A percentile compares a stretch with the other conserved stretches of the same genome.
Conservation (phyloP, 1,284 basidiomycete genomes). For the Austroboletus niveus region DNA sequence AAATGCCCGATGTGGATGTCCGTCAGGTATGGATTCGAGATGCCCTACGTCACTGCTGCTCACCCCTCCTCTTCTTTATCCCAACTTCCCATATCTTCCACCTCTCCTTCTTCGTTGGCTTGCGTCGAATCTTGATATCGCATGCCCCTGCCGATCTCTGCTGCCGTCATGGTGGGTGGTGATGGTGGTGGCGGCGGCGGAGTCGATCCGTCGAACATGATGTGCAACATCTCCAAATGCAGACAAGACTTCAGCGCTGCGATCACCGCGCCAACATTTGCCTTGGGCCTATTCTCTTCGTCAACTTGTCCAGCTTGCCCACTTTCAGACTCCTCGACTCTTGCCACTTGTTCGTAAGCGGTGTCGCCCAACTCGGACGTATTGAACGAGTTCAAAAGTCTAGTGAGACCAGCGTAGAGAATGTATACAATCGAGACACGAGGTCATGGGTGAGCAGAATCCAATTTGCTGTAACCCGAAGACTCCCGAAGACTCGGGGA, state of each 20-base stretch:
- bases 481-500: not conserved
- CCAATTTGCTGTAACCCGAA: not conserved
- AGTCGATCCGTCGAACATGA: constrained; percentile 15
- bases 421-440: constrained; percentile 7
- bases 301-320: not conserved
- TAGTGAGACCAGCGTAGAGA: constrained; percentile 5
- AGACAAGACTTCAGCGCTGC: constrained; percentile 10
- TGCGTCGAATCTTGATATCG: not conserved
- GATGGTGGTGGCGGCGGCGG: not conserved
- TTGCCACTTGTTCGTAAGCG: constrained; percentile 7
- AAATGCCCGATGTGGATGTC: no score
- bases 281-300: constrained; percentile 3
- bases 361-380: constrained; percentile 11
- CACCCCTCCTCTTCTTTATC: no score
- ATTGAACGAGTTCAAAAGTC: constrained; percentile 8
- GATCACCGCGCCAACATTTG: constrained; percentile 11
- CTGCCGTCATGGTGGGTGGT: no score
- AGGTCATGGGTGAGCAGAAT: constrained; percentile 4
- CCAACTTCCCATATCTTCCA: not conserved
- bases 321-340: constrained; percentile 11
- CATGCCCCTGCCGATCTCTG: not conserved
- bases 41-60: not conserved
- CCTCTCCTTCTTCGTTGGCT: not conserved
- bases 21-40: no score
- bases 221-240: constrained; percentile 4